Evolutionary conservation across 2,329 filamentous ascomycete genomes (phyloP), one percentile per base, ranked within the genome.

Genomic region (Alternaria dauci): DNA sequence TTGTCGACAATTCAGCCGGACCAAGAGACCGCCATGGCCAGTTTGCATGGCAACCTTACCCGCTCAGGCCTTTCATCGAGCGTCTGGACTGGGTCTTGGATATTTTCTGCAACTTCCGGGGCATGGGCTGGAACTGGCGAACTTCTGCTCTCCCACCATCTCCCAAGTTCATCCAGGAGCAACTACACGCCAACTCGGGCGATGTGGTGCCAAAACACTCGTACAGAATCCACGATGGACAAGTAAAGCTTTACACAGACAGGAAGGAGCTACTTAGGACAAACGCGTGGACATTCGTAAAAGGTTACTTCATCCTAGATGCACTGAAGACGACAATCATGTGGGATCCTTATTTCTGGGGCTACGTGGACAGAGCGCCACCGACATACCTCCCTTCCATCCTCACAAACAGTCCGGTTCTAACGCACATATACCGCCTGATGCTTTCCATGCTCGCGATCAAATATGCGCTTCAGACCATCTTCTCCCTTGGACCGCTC

Each of bases 261-360:
- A 73, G 75, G 4, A 42, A 57, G 2, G 67, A 68, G 1, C 73
- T 83, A 1, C 68, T 83, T 1, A 64, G 65, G 36, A 59, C 71
- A 34, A 77, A 78, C 42, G 14, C 73, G 8, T 71, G 72, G 32
- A 80, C 72, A 6, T 79, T 89, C n/a, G 55, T 86, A 2, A 57
- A 84, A 38, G 82, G 83, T 65, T 95, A 92, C 73, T 65, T 95
- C 12, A 62, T 86, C 8, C 81, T 97, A 8, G 94, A 97, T 76
- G 59, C 88, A 7, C 77, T 92, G 53, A 91, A 91, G 71, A 84
- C 88, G 2, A 63, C 88, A 62, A 89, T 92, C 81, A 88, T 89
- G 67, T 85, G 87, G 54, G 94, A 98, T 70, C 89, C 90, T 0
- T 96, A 94, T 80, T 96, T 94, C 78, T 84, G 84, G 78, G 83